A percentile compares a stretch with the other conserved stretches of the same genome.
Conservation (phyloP, 2,329 filamentous ascomycete species). For the Botrytis fabae region DNA sequence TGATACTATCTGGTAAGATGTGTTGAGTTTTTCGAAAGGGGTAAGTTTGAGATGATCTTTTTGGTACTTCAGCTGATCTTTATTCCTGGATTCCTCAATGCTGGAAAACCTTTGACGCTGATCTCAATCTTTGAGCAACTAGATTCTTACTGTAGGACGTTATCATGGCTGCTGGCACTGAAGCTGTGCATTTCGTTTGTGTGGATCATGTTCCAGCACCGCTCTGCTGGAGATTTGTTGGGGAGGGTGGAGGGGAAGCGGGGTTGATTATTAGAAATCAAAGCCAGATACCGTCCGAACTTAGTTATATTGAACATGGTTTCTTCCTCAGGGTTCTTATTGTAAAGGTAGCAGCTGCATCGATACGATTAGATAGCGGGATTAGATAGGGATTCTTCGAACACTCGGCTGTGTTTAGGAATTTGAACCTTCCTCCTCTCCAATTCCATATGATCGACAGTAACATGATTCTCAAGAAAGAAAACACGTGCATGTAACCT, state of each 20-base stretch:
- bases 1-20: neutral
- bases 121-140: neutral
- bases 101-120: neutral
- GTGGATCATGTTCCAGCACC: neutral
- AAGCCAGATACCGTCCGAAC: neutral
- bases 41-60: neutral
- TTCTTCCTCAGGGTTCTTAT: neutral
- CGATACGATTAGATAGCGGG: neutral
- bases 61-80: neutral
- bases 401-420: neutral
- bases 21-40: neutral
- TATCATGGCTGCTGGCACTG: neutral
- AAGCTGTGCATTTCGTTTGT: neutral
- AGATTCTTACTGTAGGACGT: neutral
- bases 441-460: neutral
- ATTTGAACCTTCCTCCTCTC: neutral
- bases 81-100: neutral
- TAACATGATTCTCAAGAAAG: neutral
- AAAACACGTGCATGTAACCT: neutral
- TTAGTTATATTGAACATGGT: neutral
- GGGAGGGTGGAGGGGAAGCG: neutral
- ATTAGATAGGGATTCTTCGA: neutral
- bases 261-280: neutral
- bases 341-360: neutral
- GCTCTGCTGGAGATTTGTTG: neutral